These are phyloP conservation scores for Cordia subcordata DNA, from an alignment of 257 asterid genomes.

Conservation along the genomic window DNA sequence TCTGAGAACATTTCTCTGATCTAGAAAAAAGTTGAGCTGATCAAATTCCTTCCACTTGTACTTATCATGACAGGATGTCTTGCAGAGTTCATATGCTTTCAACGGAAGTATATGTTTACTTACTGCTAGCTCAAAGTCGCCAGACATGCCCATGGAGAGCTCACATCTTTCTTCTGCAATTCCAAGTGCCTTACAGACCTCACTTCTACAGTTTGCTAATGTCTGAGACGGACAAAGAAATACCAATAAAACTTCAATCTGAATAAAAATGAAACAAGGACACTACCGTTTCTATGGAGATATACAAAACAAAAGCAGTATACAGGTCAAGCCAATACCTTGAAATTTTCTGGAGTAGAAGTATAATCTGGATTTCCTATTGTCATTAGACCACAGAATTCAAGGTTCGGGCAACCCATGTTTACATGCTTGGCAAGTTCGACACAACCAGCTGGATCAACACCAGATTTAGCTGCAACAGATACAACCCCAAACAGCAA, in stretches of 20 bases:
- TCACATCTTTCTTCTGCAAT: slow-evolving; percentile 68
- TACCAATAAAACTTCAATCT: slow-evolving; percentile 13
- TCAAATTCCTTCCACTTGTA: too few relatives aligned
- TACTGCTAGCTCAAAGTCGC: slow-evolving; percentile 94
- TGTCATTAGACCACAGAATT: slow-evolving; percentile 90
- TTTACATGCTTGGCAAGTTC: slow-evolving; percentile 66
- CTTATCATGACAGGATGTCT: too few relatives aligned
- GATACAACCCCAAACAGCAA: slow-evolving; percentile 4
- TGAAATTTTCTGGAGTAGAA: slow-evolving; percentile 94
- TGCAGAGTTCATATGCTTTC: neutral
- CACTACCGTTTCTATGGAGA: too few relatives aligned
- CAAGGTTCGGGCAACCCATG: slow-evolving; percentile 72
- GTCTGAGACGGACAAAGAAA: slow-evolving; percentile 43
- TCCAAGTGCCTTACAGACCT: slow-evolving; percentile 73
- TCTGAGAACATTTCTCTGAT: too few relatives aligned
- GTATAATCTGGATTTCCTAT: slow-evolving; percentile 97
- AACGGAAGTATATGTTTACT: slow-evolving; percentile 21
- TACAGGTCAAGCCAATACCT: slow-evolving; percentile 38
- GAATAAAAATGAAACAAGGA: neutral
- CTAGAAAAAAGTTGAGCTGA: too few relatives aligned
- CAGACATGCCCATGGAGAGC: slow-evolving; percentile 98
- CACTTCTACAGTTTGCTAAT: slow-evolving; percentile 70
- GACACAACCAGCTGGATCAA: slow-evolving; percentile 67
- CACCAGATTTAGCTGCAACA: slow-evolving; percentile 81
- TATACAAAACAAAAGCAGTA: neutral